Base-by-base conservation (phyloP, 2,329 filamentous ascomycete genomes). In the Ceratocystis albifundus region DNA sequence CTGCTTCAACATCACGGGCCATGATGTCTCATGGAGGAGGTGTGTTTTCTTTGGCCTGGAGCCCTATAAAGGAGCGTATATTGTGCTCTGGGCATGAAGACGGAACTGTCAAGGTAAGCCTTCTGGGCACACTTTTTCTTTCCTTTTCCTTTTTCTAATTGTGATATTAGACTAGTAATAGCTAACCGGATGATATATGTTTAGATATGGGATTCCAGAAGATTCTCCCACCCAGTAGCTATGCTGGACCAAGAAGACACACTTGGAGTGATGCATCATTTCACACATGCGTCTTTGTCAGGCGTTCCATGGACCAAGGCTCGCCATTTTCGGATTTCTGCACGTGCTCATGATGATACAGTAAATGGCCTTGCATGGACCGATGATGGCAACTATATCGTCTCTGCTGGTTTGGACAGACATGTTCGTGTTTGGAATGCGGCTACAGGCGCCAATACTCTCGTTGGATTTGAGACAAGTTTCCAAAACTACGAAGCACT, bases 361-460 rank as follows among this genome's bases (percentile, higher is more conserved):
- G 90, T 95, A 1, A 96, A 96, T 69, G 89, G 89, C 0, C 78
- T 96, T 6, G 80, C 86, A 0, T 97, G 91, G 90, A 92, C 88
- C 0, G 86, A 90, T 68, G 86, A 90, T 72, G 90, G 90, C 0
- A 79, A 78, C 15, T 86, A 88, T 72, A 80, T 97, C 20, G 80
- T 96, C 12, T 90, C 88, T 0, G 83, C 89, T 1, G 92, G 91
- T 0, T 88, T 95, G 67, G 94, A 97, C 73, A 82, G 89, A 62
- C 84, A 88, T 7, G 87, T 97, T 69, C 84, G 92, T 3, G 89
- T 96, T 1, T 97, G 93, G 93, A 83, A 96, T 73, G 84, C 88
- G 1, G 80, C 80, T 0, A 89, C 84, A 0, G 90, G 91, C 1
- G 88, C 88, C 20, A 96, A 97, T 74, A 95, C 89, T 0, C 83